phyloP scores from a whole-genome alignment of 305 asterid species.

The Withania somnifera region DNA sequence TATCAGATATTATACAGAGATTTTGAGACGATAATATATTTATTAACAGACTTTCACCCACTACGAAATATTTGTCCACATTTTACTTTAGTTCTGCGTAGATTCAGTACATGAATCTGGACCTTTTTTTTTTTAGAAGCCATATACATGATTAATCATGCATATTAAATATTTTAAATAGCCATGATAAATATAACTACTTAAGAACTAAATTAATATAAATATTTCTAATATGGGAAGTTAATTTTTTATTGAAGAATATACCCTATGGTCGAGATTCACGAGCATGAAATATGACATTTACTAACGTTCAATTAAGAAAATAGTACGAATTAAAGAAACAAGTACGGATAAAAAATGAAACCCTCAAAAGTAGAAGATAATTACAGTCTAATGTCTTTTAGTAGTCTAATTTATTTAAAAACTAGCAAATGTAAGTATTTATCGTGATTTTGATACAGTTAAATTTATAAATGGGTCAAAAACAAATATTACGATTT shows the following conservation, averaged over 20 bases:
- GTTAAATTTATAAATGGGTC: too few species aligned
- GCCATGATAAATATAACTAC: not conserved
- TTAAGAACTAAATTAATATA: not conserved
- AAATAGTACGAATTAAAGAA: too few species aligned
- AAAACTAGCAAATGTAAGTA: too few species aligned
- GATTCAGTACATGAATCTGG: conserved; percentile 13
- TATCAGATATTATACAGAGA: not conserved
- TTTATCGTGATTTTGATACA: too few species aligned
- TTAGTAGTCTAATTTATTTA: too few species aligned
- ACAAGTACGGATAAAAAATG: too few species aligned
- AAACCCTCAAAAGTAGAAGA: too few species aligned
- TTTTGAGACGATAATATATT: not conserved
- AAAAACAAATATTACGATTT: too few species aligned
- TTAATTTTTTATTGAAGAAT: not conserved
- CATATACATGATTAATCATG: not conserved
- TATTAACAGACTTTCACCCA: conserved; percentile 2
- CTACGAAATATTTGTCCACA: not conserved
- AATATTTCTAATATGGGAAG: not conserved
- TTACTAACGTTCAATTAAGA: too few species aligned
- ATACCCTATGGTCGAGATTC: not conserved
- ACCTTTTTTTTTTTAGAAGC: not conserved
- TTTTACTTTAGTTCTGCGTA: not conserved
- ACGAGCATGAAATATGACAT: not conserved
- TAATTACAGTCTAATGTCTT: too few species aligned
- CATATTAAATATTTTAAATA: not conserved